These are phyloP conservation scores for Yamadazyma dendronema DNA, from an alignment of 1,139 yeast species.

Conservation along the genomic window DNA sequence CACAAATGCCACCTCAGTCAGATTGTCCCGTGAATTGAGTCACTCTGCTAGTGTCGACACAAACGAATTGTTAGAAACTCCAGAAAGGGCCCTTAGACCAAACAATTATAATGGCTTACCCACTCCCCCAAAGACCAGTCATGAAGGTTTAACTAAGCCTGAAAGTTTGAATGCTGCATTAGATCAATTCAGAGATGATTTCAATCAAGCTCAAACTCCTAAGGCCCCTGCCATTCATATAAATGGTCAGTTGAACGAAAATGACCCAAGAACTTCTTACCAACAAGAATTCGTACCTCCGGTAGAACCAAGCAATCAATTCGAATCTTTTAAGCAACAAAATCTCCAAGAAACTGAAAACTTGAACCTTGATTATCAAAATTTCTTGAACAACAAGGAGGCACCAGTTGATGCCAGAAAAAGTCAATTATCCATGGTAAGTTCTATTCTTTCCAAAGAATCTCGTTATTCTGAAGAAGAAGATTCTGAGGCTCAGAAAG, in stretches of 20 bases:
- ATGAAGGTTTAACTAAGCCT: constrained; percentile 7
- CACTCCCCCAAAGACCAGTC: constrained; percentile 10
- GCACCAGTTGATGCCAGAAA: constrained; percentile 16
- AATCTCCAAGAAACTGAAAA: constrained; percentile 9
- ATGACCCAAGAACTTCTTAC: constrained; percentile 11
- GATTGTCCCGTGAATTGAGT: constrained; percentile 10
- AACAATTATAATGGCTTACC: constrained; percentile 6
- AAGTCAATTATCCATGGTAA: constrained; percentile 43
- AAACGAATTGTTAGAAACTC: constrained; percentile 15
- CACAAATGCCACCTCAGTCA: constrained; percentile 19
- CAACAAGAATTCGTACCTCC: constrained; percentile 6
- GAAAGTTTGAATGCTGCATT: constrained; percentile 30
- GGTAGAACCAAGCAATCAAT: constrained; percentile 16
- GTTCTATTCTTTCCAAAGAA: constrained; percentile 43
- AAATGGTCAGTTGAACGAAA: constrained; percentile 1
- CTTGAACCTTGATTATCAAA: constrained; percentile 28
- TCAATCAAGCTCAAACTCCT: constrained; percentile 9
- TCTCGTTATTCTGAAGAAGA: constrained; percentile 32
- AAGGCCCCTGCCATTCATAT: constrained; percentile 4
- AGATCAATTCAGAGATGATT: constrained; percentile 30
- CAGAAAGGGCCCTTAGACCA: constrained; percentile 9
- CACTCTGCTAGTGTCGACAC: constrained; percentile 13
- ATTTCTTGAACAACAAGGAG: constrained; percentile 20
- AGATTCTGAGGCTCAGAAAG: constrained; percentile 38
- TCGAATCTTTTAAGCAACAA: constrained; percentile 15